These are phyloP conservation scores for Leishmania lainsoni DNA, from an alignment of 208 protist genomes.

Conservation along the genomic window DNA sequence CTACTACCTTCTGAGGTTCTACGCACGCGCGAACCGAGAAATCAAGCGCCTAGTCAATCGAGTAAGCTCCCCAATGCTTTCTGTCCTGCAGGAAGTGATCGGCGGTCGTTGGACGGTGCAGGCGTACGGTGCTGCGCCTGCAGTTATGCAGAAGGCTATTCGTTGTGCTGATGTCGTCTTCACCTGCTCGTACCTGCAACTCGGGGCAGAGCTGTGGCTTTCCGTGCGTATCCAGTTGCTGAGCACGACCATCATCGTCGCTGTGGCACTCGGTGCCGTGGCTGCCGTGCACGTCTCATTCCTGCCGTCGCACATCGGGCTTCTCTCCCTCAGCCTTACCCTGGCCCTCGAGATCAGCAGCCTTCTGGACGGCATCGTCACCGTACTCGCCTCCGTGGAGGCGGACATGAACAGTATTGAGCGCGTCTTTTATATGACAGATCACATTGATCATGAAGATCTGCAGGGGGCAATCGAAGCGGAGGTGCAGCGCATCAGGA, in stretches of 20 bases:
- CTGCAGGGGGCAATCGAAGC: constrained; percentile 22
- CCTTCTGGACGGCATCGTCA: constrained; percentile 33
- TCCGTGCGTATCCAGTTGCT: constrained; percentile 82
- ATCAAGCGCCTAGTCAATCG: constrained; percentile 83
- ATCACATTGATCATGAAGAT: constrained; percentile 48
- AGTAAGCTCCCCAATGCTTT: constrained; percentile 89
- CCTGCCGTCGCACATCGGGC: constrained; percentile 27
- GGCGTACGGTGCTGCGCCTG: constrained; percentile 44
- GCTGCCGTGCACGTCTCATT: constrained; percentile 2
- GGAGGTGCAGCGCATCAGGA: constrained; percentile 3
- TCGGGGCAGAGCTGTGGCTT: constrained; percentile 79
- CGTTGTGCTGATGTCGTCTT: constrained; percentile 46
- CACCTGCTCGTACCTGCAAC: constrained; percentile 37
- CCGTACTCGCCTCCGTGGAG: constrained; percentile 36
- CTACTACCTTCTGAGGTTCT: constrained; percentile 90
- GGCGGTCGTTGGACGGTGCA: constrained; percentile 78
- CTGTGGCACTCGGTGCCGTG: constrained; percentile 6
- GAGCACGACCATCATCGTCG: constrained; percentile 34
- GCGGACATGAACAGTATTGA: constrained; percentile 76
- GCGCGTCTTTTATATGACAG: constrained; percentile 56
- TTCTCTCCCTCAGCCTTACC: constrained; percentile 67
- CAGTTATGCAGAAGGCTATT: constrained; percentile 23
- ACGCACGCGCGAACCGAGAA: constrained; percentile 72
- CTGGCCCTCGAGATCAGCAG: constrained; percentile 46
- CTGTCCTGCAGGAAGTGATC: constrained; percentile 79